Evolutionary conservation across 768 basidiomycete species (phyloP).

Genomic region (Tylopilus intermedius): DNA sequence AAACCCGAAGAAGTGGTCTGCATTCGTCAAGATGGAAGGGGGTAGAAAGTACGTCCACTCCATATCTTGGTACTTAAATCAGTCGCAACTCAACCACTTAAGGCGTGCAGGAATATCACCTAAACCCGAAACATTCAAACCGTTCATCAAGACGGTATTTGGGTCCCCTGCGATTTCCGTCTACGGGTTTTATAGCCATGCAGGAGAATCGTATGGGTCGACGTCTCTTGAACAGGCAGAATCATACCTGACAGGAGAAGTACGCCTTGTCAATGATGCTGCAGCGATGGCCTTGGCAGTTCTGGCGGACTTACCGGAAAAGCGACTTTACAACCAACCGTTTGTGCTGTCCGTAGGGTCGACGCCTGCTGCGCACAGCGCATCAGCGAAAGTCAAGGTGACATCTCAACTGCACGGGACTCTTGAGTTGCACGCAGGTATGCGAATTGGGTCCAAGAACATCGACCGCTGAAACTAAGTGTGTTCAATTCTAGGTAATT

Average conservation of each 20-base stretch:
- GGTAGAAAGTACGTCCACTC: slow-evolving; percentile 58
- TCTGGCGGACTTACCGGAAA: slow-evolving; percentile 35
- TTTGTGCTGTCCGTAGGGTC: slow-evolving; percentile 80
- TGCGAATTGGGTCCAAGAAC: slow-evolving; percentile 8
- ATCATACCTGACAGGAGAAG: slow-evolving; percentile 61
- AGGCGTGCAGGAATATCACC: slow-evolving; percentile 73
- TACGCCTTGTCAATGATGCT: slow-evolving; percentile 63
- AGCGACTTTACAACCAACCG: slow-evolving; percentile 35
- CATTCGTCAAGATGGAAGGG: slow-evolving; percentile 77
- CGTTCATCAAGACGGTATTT: slow-evolving; percentile 49
- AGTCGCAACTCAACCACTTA: slow-evolving; percentile 13
- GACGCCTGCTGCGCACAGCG: slow-evolving; percentile 84
- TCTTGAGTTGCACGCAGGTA: slow-evolving; percentile 76
- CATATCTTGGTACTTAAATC: background rate
- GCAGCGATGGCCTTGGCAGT: slow-evolving; percentile 52
- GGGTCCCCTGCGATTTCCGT: slow-evolving; percentile 53
- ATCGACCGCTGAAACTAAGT: background rate
- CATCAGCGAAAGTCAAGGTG: slow-evolving; percentile 47
- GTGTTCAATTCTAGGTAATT: slow-evolving; percentile 51
- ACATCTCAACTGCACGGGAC: slow-evolving; percentile 48
- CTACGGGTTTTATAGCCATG: slow-evolving; percentile 84
- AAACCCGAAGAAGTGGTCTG: slow-evolving; percentile 55
- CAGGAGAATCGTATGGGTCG: slow-evolving; percentile 73
- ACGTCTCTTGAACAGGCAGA: slow-evolving; percentile 62
- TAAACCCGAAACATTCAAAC: slow-evolving; percentile 48